Percentiles rank a stretch among this genome's conserved stretches.
These are phyloP conservation scores for Anisogramma anomala DNA, from an alignment of 2,329 filamentous ascomycete species.

Conservation along the genomic window DNA sequence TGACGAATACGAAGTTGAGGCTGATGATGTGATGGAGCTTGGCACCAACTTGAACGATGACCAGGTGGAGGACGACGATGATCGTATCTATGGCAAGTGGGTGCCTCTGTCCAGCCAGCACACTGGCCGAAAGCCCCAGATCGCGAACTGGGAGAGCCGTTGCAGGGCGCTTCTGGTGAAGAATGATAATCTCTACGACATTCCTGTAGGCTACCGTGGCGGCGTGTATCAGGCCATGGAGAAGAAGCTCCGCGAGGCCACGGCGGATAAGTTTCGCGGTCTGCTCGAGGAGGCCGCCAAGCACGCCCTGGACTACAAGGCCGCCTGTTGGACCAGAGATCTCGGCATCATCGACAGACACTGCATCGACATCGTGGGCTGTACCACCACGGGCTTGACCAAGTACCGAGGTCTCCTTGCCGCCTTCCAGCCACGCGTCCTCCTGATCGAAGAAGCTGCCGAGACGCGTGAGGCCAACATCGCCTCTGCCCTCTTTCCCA, in stretches of 20 bases:
- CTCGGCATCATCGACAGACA: constrained; percentile 28
- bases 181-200: constrained; percentile 45
- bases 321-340: constrained; percentile 48
- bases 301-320: constrained; percentile 40
- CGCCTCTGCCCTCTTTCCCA: constrained; percentile 37
- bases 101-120: constrained; percentile 31
- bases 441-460: constrained; percentile 71
- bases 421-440: constrained; percentile 51
- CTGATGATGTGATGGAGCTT: constrained; percentile 38
- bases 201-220: constrained; percentile 45
- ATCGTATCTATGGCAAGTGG: constrained; percentile 33
- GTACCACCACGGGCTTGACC: constrained; percentile 68
- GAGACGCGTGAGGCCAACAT: constrained; percentile 59
- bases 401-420: constrained; percentile 66
- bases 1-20: constrained; percentile 23
- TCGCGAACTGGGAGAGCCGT: constrained; percentile 13
- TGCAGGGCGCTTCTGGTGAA: constrained; percentile 13
- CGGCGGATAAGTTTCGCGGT: constrained; percentile 35
- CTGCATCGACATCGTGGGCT: constrained; percentile 43
- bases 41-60: constrained; percentile 30
- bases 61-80: constrained; percentile 24
- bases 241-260: constrained; percentile 35
- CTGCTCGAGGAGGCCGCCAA: constrained; percentile 38
- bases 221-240: constrained; percentile 57
- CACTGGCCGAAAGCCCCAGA: constrained; percentile 22